phyloP scores from a whole-genome alignment of 2,329 filamentous ascomycete species.

The Verruconis gallopava region DNA sequence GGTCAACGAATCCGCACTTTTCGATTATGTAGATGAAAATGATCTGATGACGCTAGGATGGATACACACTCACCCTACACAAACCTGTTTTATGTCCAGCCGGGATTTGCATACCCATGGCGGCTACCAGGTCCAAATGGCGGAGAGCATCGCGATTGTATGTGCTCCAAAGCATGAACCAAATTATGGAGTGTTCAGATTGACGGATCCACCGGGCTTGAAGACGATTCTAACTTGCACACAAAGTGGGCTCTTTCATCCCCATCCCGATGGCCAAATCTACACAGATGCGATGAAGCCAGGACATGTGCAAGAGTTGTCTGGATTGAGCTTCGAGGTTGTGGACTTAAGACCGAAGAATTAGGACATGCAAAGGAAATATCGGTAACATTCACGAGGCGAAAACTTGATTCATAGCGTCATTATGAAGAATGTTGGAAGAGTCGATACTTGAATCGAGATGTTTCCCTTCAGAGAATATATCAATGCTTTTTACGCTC shows the following conservation, averaged over 20 bases:
- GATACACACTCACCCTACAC: constrained; percentile 96
- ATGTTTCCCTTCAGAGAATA: too few relatives aligned
- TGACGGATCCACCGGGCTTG: constrained; percentile 86
- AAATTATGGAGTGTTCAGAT: constrained; percentile 80
- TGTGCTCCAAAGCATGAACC: constrained; percentile 74
- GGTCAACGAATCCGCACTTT: constrained; percentile 68
- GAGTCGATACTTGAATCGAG: too few relatives aligned
- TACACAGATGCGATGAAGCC: constrained; percentile 58
- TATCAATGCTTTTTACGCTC: too few relatives aligned
- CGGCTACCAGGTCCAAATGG: constrained; percentile 91
- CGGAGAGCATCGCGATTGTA: constrained; percentile 92
- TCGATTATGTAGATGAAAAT: constrained; percentile 78
- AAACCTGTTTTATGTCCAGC: constrained; percentile 96
- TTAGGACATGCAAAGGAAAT: too few relatives aligned
- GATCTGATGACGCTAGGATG: constrained; percentile 81
- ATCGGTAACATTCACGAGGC: too few relatives aligned
- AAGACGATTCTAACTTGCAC: constrained; percentile 71
- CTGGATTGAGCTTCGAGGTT: constrained; percentile 47
- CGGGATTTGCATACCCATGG: constrained; percentile 87
- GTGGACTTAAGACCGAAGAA: constrained; percentile 43
- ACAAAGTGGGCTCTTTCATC: constrained; percentile 73
- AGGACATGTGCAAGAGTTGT: constrained; percentile 46
- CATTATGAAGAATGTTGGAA: too few relatives aligned
- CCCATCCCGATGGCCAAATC: constrained; percentile 54
- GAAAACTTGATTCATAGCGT: too few relatives aligned